Conservation (phyloP, 192 early-diverging fungal species). For the Mortierella antarctica region DNA sequence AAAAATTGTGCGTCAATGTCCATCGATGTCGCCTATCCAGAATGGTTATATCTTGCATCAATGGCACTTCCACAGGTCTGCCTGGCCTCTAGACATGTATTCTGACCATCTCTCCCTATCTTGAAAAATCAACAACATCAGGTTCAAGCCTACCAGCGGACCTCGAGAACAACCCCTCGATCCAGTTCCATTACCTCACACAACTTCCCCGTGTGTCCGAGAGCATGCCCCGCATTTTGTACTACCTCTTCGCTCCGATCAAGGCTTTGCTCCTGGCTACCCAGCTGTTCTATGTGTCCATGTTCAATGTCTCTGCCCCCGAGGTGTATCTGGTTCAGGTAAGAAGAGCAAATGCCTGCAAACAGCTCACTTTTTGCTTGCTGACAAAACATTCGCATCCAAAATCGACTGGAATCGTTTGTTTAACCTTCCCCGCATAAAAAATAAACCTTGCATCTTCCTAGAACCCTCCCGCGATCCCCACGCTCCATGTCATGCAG, state of each 20-base stretch:
- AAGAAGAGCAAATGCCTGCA: not conserved
- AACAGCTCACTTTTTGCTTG: not conserved
- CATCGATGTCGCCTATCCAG: too few relatives aligned
- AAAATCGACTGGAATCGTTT: not conserved
- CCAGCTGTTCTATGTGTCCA: constrained; percentile 70
- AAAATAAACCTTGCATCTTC: not conserved
- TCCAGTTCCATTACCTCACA: constrained; percentile 59
- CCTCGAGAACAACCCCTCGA: constrained; percentile 55
- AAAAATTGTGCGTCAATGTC: too few relatives aligned
- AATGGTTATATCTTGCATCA: too few relatives aligned
- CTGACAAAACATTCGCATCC: not conserved
- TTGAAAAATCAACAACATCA: constrained; percentile 2
- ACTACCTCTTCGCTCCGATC: constrained; percentile 74
- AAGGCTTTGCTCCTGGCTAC: constrained; percentile 72
- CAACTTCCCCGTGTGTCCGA: constrained; percentile 67
- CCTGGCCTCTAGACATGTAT: too few relatives aligned
- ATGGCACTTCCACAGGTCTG: too few relatives aligned
- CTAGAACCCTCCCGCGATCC: constrained; percentile 96
- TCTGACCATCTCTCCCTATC: too few relatives aligned
- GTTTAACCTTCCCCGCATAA: not conserved
- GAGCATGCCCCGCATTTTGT: constrained; percentile 65
- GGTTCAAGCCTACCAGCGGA: constrained; percentile 40
- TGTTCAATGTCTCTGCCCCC: constrained; percentile 65
- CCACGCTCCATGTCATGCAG: constrained; percentile 85
- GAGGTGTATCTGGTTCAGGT: constrained; percentile 85